Base-by-base conservation (phyloP, 2,329 filamentous ascomycete genomes). In the Berkeleyomyces basicola region DNA sequence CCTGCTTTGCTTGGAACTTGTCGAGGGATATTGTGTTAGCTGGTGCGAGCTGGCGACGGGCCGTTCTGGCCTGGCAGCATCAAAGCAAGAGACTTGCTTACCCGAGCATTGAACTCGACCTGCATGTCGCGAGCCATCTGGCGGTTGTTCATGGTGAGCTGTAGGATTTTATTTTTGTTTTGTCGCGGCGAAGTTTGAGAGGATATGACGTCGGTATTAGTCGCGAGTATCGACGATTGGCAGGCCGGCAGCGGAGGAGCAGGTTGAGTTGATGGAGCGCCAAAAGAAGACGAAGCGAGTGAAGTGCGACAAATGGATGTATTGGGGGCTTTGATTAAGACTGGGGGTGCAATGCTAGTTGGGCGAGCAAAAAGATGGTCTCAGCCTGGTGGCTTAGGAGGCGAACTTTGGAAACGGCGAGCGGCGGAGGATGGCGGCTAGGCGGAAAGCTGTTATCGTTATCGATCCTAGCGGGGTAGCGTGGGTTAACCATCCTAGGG, bases 1-100 rank as follows among this genome's bases (percentile, higher is more conserved):
- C 80, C 69, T 83, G 80, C 70, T 83, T 83, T 63, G 80, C 81
- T 71, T 82, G 79, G 73, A 84, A 82, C 77, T 79, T 51, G 62
- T 40, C 16, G 46, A 31, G 9, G 36, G 9, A 5, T 11, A 11
- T 14, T 3, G 4, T 36, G 59, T 64, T 58, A 62, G 43, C 31
- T 14, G 31, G 1, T 5, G 9, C 23, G 10, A 40, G 9, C 11
- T 10, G 3, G 6, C 9, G 33, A 23, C 23, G 23, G 23, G 23
- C 23, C 23, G 23, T 23, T 23, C 23, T 23, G 23, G 23, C n/a
- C 4, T 16, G 33, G 4, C 33, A 3, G 16, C 16, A 37, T 55
- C 14, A 39, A 55, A n/a, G n/a, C 3, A 1, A 14, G 11, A 37
- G 16, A 11, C 44, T 55, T 40, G 47, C 71, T 64, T 72, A 79